Evolutionary conservation across 305 asterid species (phyloP).

Genomic region (Fraxinus nigra): DNA sequence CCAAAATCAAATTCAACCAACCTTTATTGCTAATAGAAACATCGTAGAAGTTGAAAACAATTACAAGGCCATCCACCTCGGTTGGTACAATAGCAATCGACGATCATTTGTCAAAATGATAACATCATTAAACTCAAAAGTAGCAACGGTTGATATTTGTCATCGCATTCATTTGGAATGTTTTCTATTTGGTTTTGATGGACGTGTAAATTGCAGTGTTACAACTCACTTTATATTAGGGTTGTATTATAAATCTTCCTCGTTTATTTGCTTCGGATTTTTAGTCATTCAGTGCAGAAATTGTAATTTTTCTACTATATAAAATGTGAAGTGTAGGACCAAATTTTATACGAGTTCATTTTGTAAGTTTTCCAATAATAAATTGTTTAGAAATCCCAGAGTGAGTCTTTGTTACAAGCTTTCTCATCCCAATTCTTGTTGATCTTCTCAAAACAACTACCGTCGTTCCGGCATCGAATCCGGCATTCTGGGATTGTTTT

Average conservation of each 20-base stretch:
- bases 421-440: too few species aligned
- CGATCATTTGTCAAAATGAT: neutral
- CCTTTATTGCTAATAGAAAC: neutral
- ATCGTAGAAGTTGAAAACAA: too few species aligned
- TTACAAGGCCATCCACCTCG: neutral
- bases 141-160: neutral
- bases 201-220: neutral
- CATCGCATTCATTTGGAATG: neutral
- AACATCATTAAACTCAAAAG: neutral
- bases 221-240: neutral
- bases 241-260: neutral
- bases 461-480: neutral
- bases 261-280: neutral
- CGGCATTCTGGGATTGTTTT: neutral
- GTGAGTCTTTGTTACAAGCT: too few species aligned
- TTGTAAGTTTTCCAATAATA: neutral
- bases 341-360: neutral
- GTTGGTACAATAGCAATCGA: too few species aligned
- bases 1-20: too few species aligned
- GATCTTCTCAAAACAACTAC: too few species aligned
- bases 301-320: too few species aligned
- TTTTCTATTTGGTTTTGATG: neutral
- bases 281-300: neutral
- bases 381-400: too few species aligned
- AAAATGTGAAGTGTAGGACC: too few species aligned